Base-by-base conservation (phyloP, 108 stramenopile species). In the Mayamaea pseudoterrestris region DNA sequence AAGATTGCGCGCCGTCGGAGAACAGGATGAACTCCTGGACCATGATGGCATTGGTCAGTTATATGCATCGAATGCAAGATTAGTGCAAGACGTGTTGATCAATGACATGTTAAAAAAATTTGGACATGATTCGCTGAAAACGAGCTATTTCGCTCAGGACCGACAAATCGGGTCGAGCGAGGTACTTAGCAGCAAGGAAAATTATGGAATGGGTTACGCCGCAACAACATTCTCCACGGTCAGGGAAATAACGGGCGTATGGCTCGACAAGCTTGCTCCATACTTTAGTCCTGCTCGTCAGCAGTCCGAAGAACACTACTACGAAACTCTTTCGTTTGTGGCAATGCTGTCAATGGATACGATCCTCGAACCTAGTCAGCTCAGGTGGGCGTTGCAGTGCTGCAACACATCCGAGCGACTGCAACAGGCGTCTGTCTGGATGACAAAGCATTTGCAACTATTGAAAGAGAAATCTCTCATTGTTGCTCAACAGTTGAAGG, bases 141-240 rank as follows among this genome's bases (percentile, higher is more conserved):
- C 1, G 35, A 16, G 29, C 27, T 44, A 21, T 5, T 24, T 24
- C 20, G 37, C 8, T 3, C 18, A 39, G 8, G 8, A 39, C n/a
- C n/a, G 37, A 8, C 3, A 39, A 8, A 39, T 39, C 8, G 5
- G 5, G 37, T 18, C 20, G 20, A 22, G 24, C 35, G 6, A 34
- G 8, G 9, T 34, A 34, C 35, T 62, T 16, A 34, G 42, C 25
- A 3, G 35, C 6, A 44, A 53, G 37, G 74, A 75, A 1, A 76
- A 80, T 52, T 78, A 58, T 21, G 81, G 81, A 0, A 32, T 83
- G 35, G 69, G 71, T 1, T 64, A 64, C 9, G 45, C 59, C 18
- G 24, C 63, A 17, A 44, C 24, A 1, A 44, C 63, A 1, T 65
- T 66, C 34, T 65, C 63, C 12, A 55, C 52, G 3, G 47, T 83